Base-by-base conservation (phyloP, 306 rosid species). In the Chamaecrista fasciculata region DNA sequence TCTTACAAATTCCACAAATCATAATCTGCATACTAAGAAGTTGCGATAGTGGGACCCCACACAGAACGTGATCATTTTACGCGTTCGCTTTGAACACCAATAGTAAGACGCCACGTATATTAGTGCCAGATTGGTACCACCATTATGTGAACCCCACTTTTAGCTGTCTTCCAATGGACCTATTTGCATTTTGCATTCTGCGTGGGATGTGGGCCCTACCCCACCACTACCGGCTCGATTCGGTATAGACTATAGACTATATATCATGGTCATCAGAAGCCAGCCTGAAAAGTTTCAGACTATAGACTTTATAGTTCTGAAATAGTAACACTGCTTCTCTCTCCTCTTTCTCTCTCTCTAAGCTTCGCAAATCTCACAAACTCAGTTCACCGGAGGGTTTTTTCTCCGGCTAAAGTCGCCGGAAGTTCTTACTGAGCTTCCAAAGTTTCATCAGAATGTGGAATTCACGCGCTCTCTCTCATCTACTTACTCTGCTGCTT, bases 371-470 rank as follows among this genome's bases (percentile, higher is more conserved):
- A 75, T 75, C 79, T 74, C 73, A 11, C 74, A 42, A 75, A 67
- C 60, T 42, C 78, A 71, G 61, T 71, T 49, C 15, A 65, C 58
- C 21, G 5, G 44, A 43, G 42, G n/a, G 0, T 10, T 57, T 24
- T 57, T 64, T 21, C 34, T 10, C 23, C 67, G 71, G 37, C 47
- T 11, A 48, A 56, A 57, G 31, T 70, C 31, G 23, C 56, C 70
- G 57, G 75, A 25, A 71, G 37, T 51, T 62, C 25, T 15, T 15
- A 31, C 14, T 8, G 19, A 50, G 63, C 60, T 57, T 28, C 21
- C 16, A 26, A 19, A 31, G 37, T 0, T 12, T 40, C 4, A 63
- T 84, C 77, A 85, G 85, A 72, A 90, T 93, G 98, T 78, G 82
- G 82, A 79, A 60, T 66, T 77, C 85, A 63, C 85, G 93, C 86